A percentile compares a stretch with the other conserved stretches of the same genome.
Evolutionary conservation across 169 alveolate genomes (phyloP).

Genomic region (Plasmodium gonderi): DNA sequence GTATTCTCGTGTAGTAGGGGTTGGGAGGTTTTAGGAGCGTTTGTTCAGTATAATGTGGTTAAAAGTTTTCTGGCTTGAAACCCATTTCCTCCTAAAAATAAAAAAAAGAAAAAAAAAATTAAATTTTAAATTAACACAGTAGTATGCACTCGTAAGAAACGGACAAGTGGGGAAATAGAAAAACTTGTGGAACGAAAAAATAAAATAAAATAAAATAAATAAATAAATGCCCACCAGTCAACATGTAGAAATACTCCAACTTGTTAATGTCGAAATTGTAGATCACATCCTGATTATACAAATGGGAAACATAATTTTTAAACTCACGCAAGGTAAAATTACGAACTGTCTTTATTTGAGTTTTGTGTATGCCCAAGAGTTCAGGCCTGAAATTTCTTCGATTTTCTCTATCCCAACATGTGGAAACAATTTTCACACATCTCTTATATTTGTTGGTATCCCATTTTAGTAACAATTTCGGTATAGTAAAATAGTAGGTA

Average conservation of each 20-base stretch:
- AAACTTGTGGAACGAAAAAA: neutral
- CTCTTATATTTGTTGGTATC: conserved; percentile 80
- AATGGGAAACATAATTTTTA: conserved; percentile 80
- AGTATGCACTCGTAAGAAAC: neutral
- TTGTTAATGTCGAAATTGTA: conserved; percentile 83
- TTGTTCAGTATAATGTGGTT: conserved; percentile 78
- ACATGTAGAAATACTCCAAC: conserved; percentile 85
- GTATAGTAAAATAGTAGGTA: conserved; percentile 84
- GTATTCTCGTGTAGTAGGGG: too few relatives aligned
- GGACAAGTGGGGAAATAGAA: neutral
- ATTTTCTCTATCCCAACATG: conserved; percentile 82
- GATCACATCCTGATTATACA: conserved; percentile 78
- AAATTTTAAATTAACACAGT: neutral
- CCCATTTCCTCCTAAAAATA: conserved; percentile 84
- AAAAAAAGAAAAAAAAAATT: neutral
- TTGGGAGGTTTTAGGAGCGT: too few relatives aligned
- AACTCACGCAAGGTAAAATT: conserved; percentile 81
- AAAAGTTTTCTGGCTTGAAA: conserved; percentile 83
- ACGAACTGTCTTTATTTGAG: conserved; percentile 81
- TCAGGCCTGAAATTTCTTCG: conserved; percentile 82
- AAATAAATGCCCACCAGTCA: conserved; percentile 84
- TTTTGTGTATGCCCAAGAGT: conserved; percentile 80
- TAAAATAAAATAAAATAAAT: too few relatives aligned
- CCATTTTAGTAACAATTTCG: conserved; percentile 80
- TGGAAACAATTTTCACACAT: conserved; percentile 80